phyloP scores from a whole-genome alignment of 495 filamentous ascomycete species.

The Aspergillus affinis region DNA sequence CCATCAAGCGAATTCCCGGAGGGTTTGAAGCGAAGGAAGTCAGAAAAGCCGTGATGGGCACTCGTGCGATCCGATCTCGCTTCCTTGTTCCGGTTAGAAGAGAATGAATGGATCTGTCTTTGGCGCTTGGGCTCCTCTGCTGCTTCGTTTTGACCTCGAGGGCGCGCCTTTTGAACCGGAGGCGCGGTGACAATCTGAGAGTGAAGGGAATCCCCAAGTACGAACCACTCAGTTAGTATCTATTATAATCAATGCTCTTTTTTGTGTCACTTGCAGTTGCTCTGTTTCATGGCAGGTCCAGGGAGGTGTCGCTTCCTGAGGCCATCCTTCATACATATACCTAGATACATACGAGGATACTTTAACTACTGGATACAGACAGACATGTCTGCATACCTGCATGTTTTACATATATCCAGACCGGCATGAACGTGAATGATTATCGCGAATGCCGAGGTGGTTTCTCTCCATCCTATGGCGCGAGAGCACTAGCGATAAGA shows the following conservation, averaged over 20 bases:
- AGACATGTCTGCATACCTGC: too few relatives aligned
- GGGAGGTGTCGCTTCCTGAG: too few relatives aligned
- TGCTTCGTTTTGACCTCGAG: neutral
- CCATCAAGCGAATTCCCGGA: conserved; percentile 13
- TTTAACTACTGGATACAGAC: too few relatives aligned
- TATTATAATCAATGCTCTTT: neutral
- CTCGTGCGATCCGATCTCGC: conserved; percentile 19
- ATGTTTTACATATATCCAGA: too few relatives aligned
- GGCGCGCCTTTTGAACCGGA: neutral
- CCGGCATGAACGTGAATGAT: too few relatives aligned
- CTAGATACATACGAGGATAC: too few relatives aligned
- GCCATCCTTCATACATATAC: neutral
- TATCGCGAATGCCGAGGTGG: too few relatives aligned
- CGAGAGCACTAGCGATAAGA: too few relatives aligned
- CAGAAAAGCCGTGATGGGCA: conserved; percentile 33
- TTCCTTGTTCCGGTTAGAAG: conserved; percentile 32
- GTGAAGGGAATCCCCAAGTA: neutral
- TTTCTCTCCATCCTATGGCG: too few relatives aligned
- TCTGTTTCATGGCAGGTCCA: neutral
- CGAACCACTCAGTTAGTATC: neutral
- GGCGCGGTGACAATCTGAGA: neutral
- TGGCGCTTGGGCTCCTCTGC: conserved; percentile 9
- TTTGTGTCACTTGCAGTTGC: neutral
- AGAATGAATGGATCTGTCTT: conserved; percentile 40
- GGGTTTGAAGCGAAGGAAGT: conserved; percentile 23